Evolutionary conservation across 2,329 filamentous ascomycete species (phyloP).

Genomic region (Thielaviopsis musarum): DNA sequence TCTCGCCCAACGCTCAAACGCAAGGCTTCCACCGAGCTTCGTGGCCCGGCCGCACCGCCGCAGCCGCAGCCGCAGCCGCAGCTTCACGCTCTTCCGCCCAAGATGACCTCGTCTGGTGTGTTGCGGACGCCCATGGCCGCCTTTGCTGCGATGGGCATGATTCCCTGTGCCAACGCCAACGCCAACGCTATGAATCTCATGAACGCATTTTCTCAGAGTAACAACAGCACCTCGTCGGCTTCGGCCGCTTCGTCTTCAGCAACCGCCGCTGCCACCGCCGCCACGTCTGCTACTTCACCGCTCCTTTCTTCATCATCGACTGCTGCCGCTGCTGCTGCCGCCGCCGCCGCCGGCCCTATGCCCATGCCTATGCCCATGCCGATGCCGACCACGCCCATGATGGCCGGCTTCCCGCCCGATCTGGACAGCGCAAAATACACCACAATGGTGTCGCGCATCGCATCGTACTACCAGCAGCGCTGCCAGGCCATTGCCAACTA

Average conservation of each 20-base stretch:
- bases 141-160: slow-evolving; percentile 5
- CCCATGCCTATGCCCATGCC: slow-evolving; percentile 1
- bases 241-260: background rate
- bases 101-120: slow-evolving; percentile 14
- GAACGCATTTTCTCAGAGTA: background rate
- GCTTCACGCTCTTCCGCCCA: slow-evolving; percentile 1
- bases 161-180: background rate
- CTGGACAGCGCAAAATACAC: slow-evolving; percentile 25
- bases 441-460: slow-evolving; percentile 30
- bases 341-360: background rate
- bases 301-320: background rate
- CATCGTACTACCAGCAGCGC: slow-evolving; percentile 31
- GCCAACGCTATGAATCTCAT: background rate
- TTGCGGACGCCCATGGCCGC: slow-evolving; percentile 2
- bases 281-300: background rate
- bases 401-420: slow-evolving; percentile 12
- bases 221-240: too few species aligned
- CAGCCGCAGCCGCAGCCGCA: slow-evolving; percentile 7
- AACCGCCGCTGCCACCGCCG: background rate
- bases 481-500: slow-evolving; percentile 29
- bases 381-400: background rate
- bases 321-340: background rate
- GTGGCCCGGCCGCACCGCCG: slow-evolving; percentile 9
- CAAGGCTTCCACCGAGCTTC: slow-evolving; percentile 8
- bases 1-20: slow-evolving; percentile 3